Evolutionary conservation across 176 grass and related monocot species (phyloP), one percentile per base, ranked within the genome.

Genomic region (Tillandsia leiboldiana): DNA sequence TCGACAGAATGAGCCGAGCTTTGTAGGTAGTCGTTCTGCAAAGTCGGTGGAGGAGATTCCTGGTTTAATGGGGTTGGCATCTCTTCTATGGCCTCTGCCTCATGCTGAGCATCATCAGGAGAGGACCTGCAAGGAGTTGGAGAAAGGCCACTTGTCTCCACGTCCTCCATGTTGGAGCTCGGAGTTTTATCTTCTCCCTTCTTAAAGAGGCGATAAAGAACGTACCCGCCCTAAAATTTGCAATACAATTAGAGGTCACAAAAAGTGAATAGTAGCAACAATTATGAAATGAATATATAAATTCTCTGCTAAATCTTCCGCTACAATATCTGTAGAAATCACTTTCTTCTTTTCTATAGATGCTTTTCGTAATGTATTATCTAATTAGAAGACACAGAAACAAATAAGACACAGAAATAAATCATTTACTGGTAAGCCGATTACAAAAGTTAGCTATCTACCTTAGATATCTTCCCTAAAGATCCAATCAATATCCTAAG

Each of bases 201-300:
- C 56, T 71, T 74, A 66, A 97, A 97, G 17, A 97, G 50, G 47
- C 85, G 87, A 67, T 97, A 97, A 49, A 97, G 82, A 73, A 97
- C 89, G 77, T 97, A 97, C 72, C 89, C 84, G 49, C 93, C 93
- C 88, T 96, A 70, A 1, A 59, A 59, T 59, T 20, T 8, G 33
- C 54, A 59, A 59, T 59, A 59, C 20, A 59, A 56, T 20, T 59
- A 59, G 54, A 17, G 20, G 1, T 59, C 9, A 8, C 8, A 59
- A 17, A 18, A 22, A 14, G 22, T 15, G 54, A 4, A 59, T 59
- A 59, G 9, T 59, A 18, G 54, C n/a, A 59, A 59, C 15, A 42
- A 7, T 42, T 42, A 42, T 42, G 29, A 42, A 59, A 8, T 14
- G n/a, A 59, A 59, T 13, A 18, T 59, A 14, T 59, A 8, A 5